Evolutionary conservation across 2,329 filamentous ascomycete species (phyloP).

Genomic region (Metarhizium anisopliae): DNA sequence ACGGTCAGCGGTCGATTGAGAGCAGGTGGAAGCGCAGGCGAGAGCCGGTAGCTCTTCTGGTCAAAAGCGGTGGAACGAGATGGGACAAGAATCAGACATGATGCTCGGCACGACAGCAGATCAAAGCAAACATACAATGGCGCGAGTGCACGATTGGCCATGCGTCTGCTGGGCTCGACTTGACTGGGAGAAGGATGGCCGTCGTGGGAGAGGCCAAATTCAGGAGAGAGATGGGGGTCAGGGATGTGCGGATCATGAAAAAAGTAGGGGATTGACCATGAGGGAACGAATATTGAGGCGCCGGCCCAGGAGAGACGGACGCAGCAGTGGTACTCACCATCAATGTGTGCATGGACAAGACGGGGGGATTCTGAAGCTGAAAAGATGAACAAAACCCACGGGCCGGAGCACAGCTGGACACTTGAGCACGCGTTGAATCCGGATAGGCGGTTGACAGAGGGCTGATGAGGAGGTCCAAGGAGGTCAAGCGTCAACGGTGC

Average conservation of each 20-base stretch:
- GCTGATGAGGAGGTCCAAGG: neutral
- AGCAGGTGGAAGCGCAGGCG: neutral
- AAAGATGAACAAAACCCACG: neutral
- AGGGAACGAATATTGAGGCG: too few species aligned
- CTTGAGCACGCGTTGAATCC: neutral
- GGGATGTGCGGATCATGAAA: neutral
- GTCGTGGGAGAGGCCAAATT: neutral
- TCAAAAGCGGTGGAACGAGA: neutral
- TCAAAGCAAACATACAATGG: neutral
- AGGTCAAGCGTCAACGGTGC: neutral
- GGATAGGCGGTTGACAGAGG: neutral
- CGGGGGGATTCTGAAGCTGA: neutral
- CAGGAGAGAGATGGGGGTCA: neutral
- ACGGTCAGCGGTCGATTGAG: neutral
- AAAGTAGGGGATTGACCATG: neutral
- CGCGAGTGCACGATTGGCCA: neutral
- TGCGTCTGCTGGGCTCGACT: neutral
- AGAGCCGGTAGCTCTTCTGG: neutral
- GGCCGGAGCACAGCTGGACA: neutral
- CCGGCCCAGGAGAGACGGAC: too few species aligned
- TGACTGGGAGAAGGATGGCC: too few species aligned
- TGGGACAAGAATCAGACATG: neutral
- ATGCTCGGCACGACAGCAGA: neutral
- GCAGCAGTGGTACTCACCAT: conserved; percentile 2
- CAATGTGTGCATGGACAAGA: too few species aligned